A percentile compares a stretch with the other conserved stretches of the same genome.
Evolutionary conservation across 2,329 filamentous ascomycete genomes (phyloP).

Genomic region (Neofusicoccum ribis): DNA sequence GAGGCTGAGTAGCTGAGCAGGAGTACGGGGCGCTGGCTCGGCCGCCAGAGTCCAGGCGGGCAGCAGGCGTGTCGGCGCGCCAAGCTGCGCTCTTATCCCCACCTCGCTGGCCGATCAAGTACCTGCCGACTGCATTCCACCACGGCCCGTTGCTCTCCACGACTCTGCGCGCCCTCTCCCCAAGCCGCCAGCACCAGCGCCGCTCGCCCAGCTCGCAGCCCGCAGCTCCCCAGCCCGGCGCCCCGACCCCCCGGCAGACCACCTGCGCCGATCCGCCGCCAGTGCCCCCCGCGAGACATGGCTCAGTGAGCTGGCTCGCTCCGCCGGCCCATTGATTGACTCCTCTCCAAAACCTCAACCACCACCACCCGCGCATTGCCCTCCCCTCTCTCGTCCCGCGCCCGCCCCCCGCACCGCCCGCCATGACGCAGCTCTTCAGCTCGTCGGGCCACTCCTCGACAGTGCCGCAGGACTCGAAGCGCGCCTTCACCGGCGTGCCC

Average conservation of each 20-base stretch:
- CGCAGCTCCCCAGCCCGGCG: background rate
- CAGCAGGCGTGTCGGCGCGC: background rate
- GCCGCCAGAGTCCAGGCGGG: background rate
- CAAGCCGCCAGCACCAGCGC: background rate
- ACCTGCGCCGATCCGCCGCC: constrained; percentile 8
- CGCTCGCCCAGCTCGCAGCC: background rate
- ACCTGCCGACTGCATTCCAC: constrained; percentile 4
- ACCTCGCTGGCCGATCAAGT: constrained; percentile 15
- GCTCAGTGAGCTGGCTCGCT: constrained; percentile 33
- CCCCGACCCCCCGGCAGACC: background rate
- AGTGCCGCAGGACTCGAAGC: constrained; percentile 42
- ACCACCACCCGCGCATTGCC: constrained; percentile 12
- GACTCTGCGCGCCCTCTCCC: background rate
- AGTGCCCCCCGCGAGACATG: constrained; percentile 26
- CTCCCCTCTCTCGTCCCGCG: background rate
- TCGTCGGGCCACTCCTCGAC: constrained; percentile 37
- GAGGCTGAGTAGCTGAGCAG: background rate
- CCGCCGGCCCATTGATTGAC: constrained; percentile 23
- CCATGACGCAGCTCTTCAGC: constrained; percentile 47
- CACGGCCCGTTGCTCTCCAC: background rate
- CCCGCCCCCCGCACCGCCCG: constrained; percentile 20
- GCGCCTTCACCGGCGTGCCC: constrained; percentile 50
- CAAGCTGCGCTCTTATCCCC: constrained; percentile 14
- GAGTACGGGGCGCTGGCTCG: background rate
- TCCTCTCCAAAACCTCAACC: constrained; percentile 2